phyloP scores from a whole-genome alignment of 768 basidiomycete genomes.

The Rhizopogon vulgaris region DNA sequence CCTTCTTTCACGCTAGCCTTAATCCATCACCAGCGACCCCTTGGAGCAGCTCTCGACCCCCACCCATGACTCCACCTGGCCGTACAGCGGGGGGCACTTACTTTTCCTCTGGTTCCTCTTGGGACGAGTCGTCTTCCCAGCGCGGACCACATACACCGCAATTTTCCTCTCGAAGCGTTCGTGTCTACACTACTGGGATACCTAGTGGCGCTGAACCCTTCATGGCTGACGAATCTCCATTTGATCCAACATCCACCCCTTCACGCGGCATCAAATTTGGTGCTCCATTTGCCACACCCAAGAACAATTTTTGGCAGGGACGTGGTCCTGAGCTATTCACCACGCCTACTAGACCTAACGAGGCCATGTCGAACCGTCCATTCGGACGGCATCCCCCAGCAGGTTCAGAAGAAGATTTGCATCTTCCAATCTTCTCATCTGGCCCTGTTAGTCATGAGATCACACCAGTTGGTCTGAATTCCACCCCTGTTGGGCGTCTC shows the following conservation, averaged over 20 bases:
- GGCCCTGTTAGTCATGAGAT: conserved; percentile 33
- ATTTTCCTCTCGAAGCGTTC: conserved; percentile 29
- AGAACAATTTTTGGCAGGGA: conserved; percentile 41
- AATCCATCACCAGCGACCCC: conserved; percentile 51
- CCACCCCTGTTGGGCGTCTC: conserved; percentile 13
- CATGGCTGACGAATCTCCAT: conserved; percentile 47
- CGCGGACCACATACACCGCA: conserved; percentile 54
- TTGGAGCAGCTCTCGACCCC: conserved; percentile 35
- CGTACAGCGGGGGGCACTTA: conserved; percentile 20
- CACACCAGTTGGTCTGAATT: conserved; percentile 46
- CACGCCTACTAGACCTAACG: conserved; percentile 40
- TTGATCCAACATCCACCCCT: conserved; percentile 76
- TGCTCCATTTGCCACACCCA: conserved; percentile 57
- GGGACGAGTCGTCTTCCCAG: conserved; percentile 43
- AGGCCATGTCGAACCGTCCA: conserved; percentile 13
- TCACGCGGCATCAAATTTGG: conserved; percentile 70
- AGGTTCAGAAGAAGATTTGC: conserved; percentile 18
- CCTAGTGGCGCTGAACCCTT: conserved; percentile 31
- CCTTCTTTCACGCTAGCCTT: conserved; percentile 49
- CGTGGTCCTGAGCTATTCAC: conserved; percentile 42
- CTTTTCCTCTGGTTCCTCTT: conserved; percentile 33
- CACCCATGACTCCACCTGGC: conserved; percentile 47
- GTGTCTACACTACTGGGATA: conserved; percentile 30
- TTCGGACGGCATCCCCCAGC: conserved; percentile 10
- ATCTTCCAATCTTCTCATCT: conserved; percentile 10